phyloP scores from a whole-genome alignment of 331 rosid genomes.

The Malus hybrid region DNA sequence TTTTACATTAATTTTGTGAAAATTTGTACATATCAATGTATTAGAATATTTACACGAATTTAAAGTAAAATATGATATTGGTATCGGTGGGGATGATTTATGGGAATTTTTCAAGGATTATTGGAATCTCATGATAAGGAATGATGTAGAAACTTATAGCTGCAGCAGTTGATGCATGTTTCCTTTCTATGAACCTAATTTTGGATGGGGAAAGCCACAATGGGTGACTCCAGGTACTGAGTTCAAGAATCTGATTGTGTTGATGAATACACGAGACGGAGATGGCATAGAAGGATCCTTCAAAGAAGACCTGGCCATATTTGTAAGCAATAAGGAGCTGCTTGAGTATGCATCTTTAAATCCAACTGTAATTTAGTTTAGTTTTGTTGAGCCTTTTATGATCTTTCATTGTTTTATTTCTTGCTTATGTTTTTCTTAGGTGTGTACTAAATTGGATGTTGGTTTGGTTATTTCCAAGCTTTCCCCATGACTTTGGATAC shows the following conservation, averaged over 20 bases:
- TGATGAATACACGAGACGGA: conserved; percentile 5
- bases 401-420: too few relatives aligned
- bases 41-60: neutral
- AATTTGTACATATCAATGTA: too few relatives aligned
- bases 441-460: too few relatives aligned
- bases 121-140: neutral
- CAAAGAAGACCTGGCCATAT: conserved; percentile 10
- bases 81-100: neutral
- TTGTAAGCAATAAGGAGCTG: neutral
- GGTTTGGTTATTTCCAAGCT: too few relatives aligned
- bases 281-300: conserved; percentile 8
- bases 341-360: neutral
- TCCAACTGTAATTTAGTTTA: neutral
- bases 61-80: neutral
- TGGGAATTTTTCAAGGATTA: neutral
- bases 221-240: too few relatives aligned
- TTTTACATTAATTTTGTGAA: too few relatives aligned
- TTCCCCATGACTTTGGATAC: too few relatives aligned
- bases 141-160: neutral
- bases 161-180: too few relatives aligned
- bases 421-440: too few relatives aligned
- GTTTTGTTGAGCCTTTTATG: neutral
- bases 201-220: too few relatives aligned
- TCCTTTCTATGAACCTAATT: too few relatives aligned
- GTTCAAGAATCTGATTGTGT: too few relatives aligned